Conservation (phyloP, 495 filamentous ascomycete genomes). For the Darksidea phi region DNA sequence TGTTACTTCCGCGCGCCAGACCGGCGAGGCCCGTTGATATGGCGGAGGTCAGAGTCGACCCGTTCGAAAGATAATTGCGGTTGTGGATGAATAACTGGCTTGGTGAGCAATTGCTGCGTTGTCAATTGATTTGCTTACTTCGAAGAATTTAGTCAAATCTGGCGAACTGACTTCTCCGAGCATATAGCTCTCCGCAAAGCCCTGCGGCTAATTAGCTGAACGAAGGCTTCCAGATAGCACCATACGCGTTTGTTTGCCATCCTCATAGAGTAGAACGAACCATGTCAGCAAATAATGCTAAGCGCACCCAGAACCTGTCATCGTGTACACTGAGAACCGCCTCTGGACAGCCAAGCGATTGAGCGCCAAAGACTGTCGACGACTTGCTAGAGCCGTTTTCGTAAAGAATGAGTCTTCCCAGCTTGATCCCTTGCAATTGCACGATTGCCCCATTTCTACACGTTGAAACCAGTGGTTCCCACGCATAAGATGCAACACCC, state of each 20-base stretch:
- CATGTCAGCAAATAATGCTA: constrained; percentile 68
- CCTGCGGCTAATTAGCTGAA: constrained; percentile 37
- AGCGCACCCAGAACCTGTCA: constrained; percentile 65
- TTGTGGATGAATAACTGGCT: constrained; percentile 63
- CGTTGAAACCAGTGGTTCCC: constrained; percentile 47
- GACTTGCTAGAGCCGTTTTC: constrained; percentile 43
- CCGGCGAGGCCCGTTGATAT: constrained; percentile 52
- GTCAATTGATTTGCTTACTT: constrained; percentile 32
- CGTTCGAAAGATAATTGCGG: constrained; percentile 52
- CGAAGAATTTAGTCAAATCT: constrained; percentile 64
- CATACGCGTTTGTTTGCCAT: neutral
- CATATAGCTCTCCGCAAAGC: constrained; percentile 73
- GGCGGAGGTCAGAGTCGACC: constrained; percentile 57
- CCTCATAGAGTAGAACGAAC: constrained; percentile 4
- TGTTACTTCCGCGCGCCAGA: constrained; percentile 61
- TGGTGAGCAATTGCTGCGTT: constrained; percentile 5
- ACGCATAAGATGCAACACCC: constrained; percentile 41
- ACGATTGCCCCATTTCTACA: constrained; percentile 45
- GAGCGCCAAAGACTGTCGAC: constrained; percentile 41
- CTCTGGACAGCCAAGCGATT: constrained; percentile 28
- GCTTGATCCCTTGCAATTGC: constrained; percentile 44
- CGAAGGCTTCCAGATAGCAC: neutral
- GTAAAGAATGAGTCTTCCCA: constrained; percentile 46
- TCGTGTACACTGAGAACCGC: constrained; percentile 55
- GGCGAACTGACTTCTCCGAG: constrained; percentile 62